Conservation (phyloP, 345 rosid species). For the Populus euphratica region DNA sequence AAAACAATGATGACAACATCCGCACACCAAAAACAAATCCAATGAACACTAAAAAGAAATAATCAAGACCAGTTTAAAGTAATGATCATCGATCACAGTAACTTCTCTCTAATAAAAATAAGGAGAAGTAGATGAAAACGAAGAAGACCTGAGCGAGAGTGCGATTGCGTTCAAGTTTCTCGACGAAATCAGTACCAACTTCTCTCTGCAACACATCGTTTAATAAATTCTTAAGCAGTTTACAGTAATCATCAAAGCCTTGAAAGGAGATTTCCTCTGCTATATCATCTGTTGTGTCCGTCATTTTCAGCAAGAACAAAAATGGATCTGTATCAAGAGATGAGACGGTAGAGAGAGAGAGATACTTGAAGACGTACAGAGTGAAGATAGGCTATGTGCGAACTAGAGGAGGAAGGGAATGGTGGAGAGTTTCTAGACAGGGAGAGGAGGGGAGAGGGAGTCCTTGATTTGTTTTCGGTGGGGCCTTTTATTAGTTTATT, state of each 20-base stretch:
- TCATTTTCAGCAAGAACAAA: slow-evolving; percentile 43
- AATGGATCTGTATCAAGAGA: background rate
- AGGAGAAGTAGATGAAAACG: background rate
- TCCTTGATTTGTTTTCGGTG: background rate
- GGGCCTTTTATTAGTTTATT: background rate
- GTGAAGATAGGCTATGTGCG: background rate
- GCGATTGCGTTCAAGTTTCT: slow-evolving; percentile 64
- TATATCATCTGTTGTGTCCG: slow-evolving; percentile 93
- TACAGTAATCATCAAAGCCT: slow-evolving; percentile 89
- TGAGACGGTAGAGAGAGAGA: background rate
- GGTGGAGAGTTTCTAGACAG: background rate
- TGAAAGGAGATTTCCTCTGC: slow-evolving; percentile 93
- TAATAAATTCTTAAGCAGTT: slow-evolving; percentile 77
- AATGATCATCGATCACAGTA: background rate
- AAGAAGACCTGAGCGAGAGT: slow-evolving; percentile 71
- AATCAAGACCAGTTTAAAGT: background rate
- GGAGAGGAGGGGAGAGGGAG: background rate
- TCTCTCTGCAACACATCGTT: slow-evolving; percentile 83
- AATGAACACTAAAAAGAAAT: background rate
- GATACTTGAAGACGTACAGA: background rate
- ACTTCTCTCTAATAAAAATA: background rate
- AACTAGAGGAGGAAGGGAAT: background rate
- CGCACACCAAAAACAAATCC: background rate
- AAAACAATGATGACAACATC: background rate
- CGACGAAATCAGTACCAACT: slow-evolving; percentile 61